phyloP scores from a whole-genome alignment of 2,329 filamentous ascomycete genomes.

The Diplodia scrobiculata region DNA sequence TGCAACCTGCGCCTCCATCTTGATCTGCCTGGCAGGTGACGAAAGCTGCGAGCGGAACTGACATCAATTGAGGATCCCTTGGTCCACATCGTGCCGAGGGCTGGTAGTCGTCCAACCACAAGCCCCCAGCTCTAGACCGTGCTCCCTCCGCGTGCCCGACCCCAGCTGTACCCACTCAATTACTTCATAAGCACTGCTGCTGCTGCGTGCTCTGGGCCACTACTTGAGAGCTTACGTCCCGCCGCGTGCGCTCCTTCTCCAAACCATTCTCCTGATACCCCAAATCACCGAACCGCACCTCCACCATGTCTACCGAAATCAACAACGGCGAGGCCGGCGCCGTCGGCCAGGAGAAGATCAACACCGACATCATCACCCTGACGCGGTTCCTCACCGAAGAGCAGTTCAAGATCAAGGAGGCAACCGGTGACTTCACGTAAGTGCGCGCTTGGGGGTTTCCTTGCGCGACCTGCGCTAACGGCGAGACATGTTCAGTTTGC shows the following conservation, averaged over 20 bases:
- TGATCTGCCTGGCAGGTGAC: slow-evolving; percentile 21
- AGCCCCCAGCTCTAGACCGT: slow-evolving; percentile 26
- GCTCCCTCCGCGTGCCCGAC: slow-evolving; percentile 28
- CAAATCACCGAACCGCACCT: background rate
- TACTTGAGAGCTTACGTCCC: slow-evolving; percentile 25
- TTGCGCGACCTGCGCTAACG: slow-evolving; percentile 8
- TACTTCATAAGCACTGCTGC: slow-evolving; percentile 27
- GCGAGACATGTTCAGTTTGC: slow-evolving; percentile 60
- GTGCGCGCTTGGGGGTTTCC: slow-evolving; percentile 39
- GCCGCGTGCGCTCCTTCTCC: background rate
- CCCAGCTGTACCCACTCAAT: slow-evolving; percentile 29
- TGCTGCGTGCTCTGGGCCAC: slow-evolving; percentile 9
- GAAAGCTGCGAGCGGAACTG: slow-evolving; percentile 22
- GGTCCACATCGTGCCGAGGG: slow-evolving; percentile 28
- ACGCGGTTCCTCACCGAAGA: slow-evolving; percentile 96
- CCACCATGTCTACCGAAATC: slow-evolving; percentile 40
- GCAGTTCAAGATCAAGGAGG: slow-evolving; percentile 88
- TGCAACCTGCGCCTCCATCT: background rate
- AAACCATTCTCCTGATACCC: slow-evolving; percentile 21
- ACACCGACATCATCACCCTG: slow-evolving; percentile 93
- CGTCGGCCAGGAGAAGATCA: slow-evolving; percentile 73
- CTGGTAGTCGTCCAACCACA: slow-evolving; percentile 24
- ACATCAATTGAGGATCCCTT: slow-evolving; percentile 29
- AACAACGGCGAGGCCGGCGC: slow-evolving; percentile 54
- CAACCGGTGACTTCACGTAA: slow-evolving; percentile 97